Percentiles rank a stretch among this genome's conserved stretches.
Evolutionary conservation across 2,329 filamentous ascomycete genomes (phyloP).

Genomic region (Dactylella cylindrospora): DNA sequence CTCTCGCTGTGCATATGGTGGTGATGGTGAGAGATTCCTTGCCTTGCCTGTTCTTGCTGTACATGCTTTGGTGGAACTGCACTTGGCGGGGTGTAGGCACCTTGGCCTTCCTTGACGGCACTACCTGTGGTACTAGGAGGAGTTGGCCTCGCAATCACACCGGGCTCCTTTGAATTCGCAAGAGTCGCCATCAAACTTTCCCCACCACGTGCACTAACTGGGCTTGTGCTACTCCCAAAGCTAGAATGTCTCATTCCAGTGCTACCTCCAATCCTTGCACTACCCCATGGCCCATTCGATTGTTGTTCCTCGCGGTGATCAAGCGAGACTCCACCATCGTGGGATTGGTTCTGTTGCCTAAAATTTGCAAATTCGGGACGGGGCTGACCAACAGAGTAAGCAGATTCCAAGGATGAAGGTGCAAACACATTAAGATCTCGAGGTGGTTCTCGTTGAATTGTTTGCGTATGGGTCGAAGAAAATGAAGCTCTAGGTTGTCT

Average conservation of each 20-base stretch:
- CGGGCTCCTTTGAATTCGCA: slow-evolving; percentile 34
- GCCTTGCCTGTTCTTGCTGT: slow-evolving; percentile 41
- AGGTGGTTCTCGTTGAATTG: slow-evolving; percentile 22
- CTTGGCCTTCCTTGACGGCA: slow-evolving; percentile 36
- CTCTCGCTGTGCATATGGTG: slow-evolving; percentile 17
- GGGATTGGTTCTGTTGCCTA: slow-evolving; percentile 31
- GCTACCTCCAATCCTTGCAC: slow-evolving; percentile 40
- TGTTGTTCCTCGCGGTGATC: slow-evolving; percentile 30
- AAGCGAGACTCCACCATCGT: slow-evolving; percentile 41
- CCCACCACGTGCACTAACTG: slow-evolving; percentile 39
- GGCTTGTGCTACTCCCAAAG: slow-evolving; percentile 43
- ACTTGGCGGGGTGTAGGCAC: slow-evolving; percentile 36
- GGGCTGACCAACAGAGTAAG: slow-evolving; percentile 40
- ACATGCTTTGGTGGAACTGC: slow-evolving; percentile 37
- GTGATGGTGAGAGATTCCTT: slow-evolving; percentile 29
- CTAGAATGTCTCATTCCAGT: slow-evolving; percentile 42
- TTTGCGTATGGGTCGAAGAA: slow-evolving; percentile 29
- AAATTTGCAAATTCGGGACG: slow-evolving; percentile 33
- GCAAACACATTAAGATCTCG: slow-evolving; percentile 39
- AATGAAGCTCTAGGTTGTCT: slow-evolving; percentile 38
- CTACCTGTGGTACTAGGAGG: slow-evolving; percentile 43
- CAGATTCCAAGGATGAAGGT: slow-evolving; percentile 38
- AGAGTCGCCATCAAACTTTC: slow-evolving; percentile 40
- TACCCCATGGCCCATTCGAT: slow-evolving; percentile 35
- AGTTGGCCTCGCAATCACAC: slow-evolving; percentile 39